Evolutionary conservation across 2,329 filamentous ascomycete species (phyloP).

Genomic region (Colletotrichum brevisporum): DNA sequence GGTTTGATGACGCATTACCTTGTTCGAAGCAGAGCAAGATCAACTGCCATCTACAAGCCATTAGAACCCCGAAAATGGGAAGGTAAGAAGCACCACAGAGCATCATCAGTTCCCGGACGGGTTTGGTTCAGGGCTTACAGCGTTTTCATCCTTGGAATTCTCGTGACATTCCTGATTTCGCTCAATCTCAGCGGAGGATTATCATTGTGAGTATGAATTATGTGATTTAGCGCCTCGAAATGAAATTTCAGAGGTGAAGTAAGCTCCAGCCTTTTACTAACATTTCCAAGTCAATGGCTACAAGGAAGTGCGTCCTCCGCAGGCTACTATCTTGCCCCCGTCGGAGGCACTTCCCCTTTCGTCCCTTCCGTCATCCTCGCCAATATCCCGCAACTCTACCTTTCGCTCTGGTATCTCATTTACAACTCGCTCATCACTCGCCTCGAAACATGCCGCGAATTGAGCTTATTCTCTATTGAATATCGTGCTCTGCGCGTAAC

Average conservation of each 20-base stretch:
- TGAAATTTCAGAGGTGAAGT: no score
- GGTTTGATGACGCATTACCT: neutral
- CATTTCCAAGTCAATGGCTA: neutral
- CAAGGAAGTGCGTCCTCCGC: neutral
- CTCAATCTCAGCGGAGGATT: neutral
- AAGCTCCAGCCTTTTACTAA: neutral
- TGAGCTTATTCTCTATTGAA: neutral
- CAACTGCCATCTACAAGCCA: neutral
- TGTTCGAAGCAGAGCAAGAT: neutral
- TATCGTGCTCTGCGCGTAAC: neutral
- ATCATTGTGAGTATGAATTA: neutral
- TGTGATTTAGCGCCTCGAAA: no score
- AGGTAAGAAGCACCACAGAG: neutral
- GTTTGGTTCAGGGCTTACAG: neutral
- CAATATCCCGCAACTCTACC: neutral
- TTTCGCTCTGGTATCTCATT: constrained; percentile 9
- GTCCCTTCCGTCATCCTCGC: neutral
- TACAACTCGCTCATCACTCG: neutral
- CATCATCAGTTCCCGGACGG: neutral
- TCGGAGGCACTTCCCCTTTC: neutral
- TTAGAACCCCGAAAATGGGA: neutral
- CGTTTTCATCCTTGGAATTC: constrained; percentile 4
- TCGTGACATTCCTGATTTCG: neutral
- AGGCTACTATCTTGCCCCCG: neutral
- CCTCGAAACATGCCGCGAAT: neutral